These are phyloP conservation scores for Pythium phragmitis DNA, from an alignment of 352 stramenopile genomes.

Conservation along the genomic window DNA sequence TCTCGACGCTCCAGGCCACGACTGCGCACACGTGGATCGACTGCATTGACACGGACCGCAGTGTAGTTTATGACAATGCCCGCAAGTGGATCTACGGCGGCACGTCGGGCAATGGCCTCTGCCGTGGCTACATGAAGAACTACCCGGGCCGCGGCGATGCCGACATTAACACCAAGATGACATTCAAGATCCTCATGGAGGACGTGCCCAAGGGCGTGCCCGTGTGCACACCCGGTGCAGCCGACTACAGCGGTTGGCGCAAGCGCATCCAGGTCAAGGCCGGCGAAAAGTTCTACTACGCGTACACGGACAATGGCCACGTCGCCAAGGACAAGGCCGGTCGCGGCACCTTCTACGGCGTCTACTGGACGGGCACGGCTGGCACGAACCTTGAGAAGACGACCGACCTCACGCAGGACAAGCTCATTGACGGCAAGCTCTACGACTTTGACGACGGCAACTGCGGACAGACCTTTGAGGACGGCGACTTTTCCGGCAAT, in stretches of 20 bases:
- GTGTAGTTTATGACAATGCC: constrained; percentile 55
- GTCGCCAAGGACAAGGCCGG: constrained; percentile 59
- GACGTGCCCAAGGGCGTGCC: constrained; percentile 32
- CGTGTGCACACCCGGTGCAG: constrained; percentile 35
- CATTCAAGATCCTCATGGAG: constrained; percentile 57
- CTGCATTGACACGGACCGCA: constrained; percentile 59
- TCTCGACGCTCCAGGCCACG: constrained; percentile 3
- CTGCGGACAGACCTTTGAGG: constrained; percentile 47
- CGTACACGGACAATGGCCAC: constrained; percentile 67
- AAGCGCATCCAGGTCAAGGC: constrained; percentile 39
- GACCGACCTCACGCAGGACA: constrained; percentile 48
- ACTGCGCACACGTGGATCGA: constrained; percentile 69
- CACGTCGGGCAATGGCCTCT: constrained; percentile 42
- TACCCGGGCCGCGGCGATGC: constrained; percentile 49
- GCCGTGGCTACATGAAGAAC: constrained; percentile 65
- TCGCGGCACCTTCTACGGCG: constrained; percentile 50
- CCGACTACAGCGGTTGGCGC: constrained; percentile 42
- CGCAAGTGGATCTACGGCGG: constrained; percentile 57
- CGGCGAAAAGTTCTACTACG: constrained; percentile 55
- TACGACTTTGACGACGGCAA: constrained; percentile 73
- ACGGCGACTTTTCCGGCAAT: constrained; percentile 37
- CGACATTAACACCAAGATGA: constrained; percentile 38
- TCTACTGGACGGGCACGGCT: constrained; percentile 56
- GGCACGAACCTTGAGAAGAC: constrained; percentile 41
- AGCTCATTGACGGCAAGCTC: constrained; percentile 59